phyloP scores from a whole-genome alignment of 148 eudicot species.

The Vaccinium corymbosum region DNA sequence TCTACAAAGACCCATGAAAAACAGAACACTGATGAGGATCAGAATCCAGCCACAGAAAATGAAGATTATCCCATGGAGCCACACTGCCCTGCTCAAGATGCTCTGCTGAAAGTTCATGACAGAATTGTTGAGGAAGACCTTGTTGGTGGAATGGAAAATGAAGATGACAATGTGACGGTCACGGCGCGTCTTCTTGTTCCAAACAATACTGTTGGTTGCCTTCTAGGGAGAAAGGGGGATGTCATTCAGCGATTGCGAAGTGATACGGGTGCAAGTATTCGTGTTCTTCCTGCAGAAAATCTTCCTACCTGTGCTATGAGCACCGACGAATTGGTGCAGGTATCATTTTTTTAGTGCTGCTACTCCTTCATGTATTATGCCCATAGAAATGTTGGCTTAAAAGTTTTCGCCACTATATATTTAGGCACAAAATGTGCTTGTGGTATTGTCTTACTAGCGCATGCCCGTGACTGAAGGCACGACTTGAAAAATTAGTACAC shows the following conservation, averaged over 20 bases:
- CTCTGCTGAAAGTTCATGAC: conserved; percentile 70
- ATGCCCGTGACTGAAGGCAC: too few relatives aligned
- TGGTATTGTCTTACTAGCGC: background rate
- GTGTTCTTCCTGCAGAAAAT: conserved; percentile 69
- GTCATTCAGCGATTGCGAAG: conserved; percentile 67
- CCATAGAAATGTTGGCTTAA: conserved; percentile 1
- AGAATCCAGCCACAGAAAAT: conserved; percentile 22
- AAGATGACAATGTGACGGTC: conserved; percentile 36
- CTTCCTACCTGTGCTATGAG: conserved; percentile 68
- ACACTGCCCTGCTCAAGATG: conserved; percentile 75
- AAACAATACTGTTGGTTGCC: conserved; percentile 62
- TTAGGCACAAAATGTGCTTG: background rate
- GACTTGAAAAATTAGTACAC: too few relatives aligned
- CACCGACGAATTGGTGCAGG: conserved; percentile 75
- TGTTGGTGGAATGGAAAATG: conserved; percentile 36
- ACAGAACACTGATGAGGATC: conserved; percentile 16
- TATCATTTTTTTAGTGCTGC: conserved; percentile 21
- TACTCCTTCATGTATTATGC: background rate
- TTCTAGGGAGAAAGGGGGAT: conserved; percentile 76
- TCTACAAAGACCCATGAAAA: conserved; percentile 30
- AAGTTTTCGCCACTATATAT: background rate
- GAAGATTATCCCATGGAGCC: conserved; percentile 36
- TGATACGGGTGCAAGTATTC: conserved; percentile 73
- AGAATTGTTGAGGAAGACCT: conserved; percentile 64
- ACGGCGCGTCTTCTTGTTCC: conserved; percentile 77